phyloP scores from a whole-genome alignment of 208 protist species.

The Kentomonas sorsogonicus region DNA sequence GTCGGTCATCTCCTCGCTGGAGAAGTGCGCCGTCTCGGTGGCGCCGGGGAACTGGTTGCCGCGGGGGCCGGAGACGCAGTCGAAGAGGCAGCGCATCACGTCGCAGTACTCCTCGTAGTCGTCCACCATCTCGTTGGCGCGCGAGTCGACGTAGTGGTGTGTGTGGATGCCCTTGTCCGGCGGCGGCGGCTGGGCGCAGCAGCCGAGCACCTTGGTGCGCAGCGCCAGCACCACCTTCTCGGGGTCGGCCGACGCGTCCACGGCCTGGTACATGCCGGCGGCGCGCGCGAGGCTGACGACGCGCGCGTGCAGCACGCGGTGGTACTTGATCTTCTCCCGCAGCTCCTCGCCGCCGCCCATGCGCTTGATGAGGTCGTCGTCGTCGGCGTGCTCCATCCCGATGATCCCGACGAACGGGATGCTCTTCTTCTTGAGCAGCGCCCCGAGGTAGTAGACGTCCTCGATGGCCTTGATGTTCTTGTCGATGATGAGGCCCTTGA shows the following conservation, averaged over 20 bases:
- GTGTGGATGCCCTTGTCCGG: constrained; percentile 41
- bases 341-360: constrained; percentile 62
- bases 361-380: constrained; percentile 61
- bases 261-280: constrained; percentile 68
- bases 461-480: constrained; percentile 86
- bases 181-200: constrained; percentile 77
- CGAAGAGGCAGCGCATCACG: constrained; percentile 60
- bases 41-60: constrained; percentile 49
- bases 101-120: constrained; percentile 57
- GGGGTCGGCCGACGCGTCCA: constrained; percentile 63
- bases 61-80: constrained; percentile 43
- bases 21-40: constrained; percentile 55
- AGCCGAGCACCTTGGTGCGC: constrained; percentile 73
- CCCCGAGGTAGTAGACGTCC: constrained; percentile 76
- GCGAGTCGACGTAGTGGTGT: constrained; percentile 58
- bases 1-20: constrained; percentile 62
- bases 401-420: constrained; percentile 83
- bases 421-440: constrained; percentile 59
- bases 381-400: constrained; percentile 63
- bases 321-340: constrained; percentile 79
- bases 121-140: constrained; percentile 59
- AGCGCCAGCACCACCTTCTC: constrained; percentile 65
- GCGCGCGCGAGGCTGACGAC: constrained; percentile 64
- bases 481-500: constrained; percentile 84
- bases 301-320: constrained; percentile 74